Evolutionary conservation across 371 early-diverging fungal species (phyloP).

Genomic region (Rhizomucor miehei): DNA sequence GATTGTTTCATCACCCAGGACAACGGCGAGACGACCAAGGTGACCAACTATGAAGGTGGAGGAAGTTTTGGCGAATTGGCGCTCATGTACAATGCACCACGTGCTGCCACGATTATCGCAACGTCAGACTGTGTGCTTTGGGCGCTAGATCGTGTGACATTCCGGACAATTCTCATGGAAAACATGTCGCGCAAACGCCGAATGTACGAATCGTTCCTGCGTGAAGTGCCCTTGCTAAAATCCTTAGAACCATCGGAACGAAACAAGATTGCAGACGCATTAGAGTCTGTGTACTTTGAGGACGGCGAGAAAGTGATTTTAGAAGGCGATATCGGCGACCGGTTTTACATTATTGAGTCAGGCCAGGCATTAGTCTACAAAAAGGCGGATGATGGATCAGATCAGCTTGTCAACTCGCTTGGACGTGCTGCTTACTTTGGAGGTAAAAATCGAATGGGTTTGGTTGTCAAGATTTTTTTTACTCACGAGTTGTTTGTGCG

Average conservation of each 20-base stretch:
- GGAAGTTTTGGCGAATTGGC: slow-evolving; percentile 91
- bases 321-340: slow-evolving; percentile 68
- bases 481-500: background rate
- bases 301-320: slow-evolving; percentile 69
- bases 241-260: slow-evolving; percentile 69
- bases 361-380: slow-evolving; percentile 70
- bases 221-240: slow-evolving; percentile 66
- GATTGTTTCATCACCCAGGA: slow-evolving; percentile 79
- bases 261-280: slow-evolving; percentile 80
- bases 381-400: slow-evolving; percentile 56
- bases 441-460: slow-evolving; percentile 45
- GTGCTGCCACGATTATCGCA: slow-evolving; percentile 85
- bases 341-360: slow-evolving; percentile 78
- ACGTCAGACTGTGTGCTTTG: slow-evolving; percentile 73
- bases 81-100: slow-evolving; percentile 87
- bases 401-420: slow-evolving; percentile 70
- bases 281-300: slow-evolving; percentile 65
- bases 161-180: slow-evolving; percentile 76
- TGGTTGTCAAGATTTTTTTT: background rate
- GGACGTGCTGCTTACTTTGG: slow-evolving; percentile 88
- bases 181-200: slow-evolving; percentile 67
- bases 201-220: slow-evolving; percentile 77
- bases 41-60: slow-evolving; percentile 61
- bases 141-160: slow-evolving; percentile 82
- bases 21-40: slow-evolving; percentile 33